Base-by-base conservation (phyloP, 1,284 basidiomycete species). In the Cutaneotrichosporon cyanovorans region DNA sequence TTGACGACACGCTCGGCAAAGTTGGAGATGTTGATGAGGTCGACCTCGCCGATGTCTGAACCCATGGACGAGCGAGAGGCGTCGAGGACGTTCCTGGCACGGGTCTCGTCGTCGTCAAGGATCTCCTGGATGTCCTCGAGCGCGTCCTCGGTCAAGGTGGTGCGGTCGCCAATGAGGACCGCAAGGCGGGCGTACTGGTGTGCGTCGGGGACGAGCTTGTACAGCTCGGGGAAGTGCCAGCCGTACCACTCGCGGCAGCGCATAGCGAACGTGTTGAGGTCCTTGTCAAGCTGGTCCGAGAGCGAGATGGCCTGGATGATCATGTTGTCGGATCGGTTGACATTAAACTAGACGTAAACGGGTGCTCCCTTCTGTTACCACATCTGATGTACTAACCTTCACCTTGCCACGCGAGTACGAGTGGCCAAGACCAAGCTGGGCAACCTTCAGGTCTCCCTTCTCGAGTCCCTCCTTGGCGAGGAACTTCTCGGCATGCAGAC, bases 251-350 rank as follows among this genome's bases (percentile, higher is more conserved):
- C 93, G 59, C 93, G 80, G 45, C 96, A 84, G 45, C 93, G 86
- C 93, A 98, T 98, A 21, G 91, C 86, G 70, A 98, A 97, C 21
- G 93, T 83, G 77, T 98, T 98, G 69, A 98, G 91, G 72, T 98
- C 93, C 78, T 97, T 98, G 81, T 98, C 93, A 67, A 98, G 85
- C 67, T 96, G 92, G 76, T 98, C 93, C 63, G 97, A 87, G 46
- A 97, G 83, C 2, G 93, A 87, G 66, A 98, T 97, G 45, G 93
- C 93, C 75, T 98, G 95, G 66, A 98, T 98, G 76, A 99, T 98
- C 93, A 99, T 99, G 78, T 98, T 99, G 77, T 99, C 93, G 55
- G 89, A 84, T 58, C 93, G 81, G 80, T 98, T 97, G 60, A 97
- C 93, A 77, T 98, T 98, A 83, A 98, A 98, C 76, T 73, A 49